Evolutionary conservation across 192 early-diverging fungal species (phyloP), one percentile per base, ranked within the genome.

Genomic region (Coemansia sp.): DNA sequence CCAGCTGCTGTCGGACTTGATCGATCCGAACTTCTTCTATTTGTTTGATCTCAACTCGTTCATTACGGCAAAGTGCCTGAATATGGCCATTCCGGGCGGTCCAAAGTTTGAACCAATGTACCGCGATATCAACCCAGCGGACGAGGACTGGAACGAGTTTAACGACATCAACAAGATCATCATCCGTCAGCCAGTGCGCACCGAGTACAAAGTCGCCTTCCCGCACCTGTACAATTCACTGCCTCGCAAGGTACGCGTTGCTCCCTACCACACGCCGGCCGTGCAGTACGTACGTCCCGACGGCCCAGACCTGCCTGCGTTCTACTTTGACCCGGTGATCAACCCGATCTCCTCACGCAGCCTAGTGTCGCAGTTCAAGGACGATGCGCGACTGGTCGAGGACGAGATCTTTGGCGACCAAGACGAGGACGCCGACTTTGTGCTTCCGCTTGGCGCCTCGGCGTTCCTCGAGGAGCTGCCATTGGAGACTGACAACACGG

Each of bases 111-210:
- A 99, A 83, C 96, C 98, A 8, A 85, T 99, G 37, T 94, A 92
- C 80, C 90, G 93, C n/a, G 98, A 99, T 80, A 88, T 95, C 70
- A 94, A 99, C 73, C 89, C 94, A 1, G 92, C 89, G 1, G 98
- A 99, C 78, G 96, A 99, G 77, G 98, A 99, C 85, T 99, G 98
- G 98, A 99, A 98, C 82, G 98, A 99, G 78, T 99, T 99, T 84
- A 99, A 99, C 85, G 98, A 99, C 75, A 98, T 99, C 86, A 95
- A 96, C 91, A 99, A 99, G 84, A 95, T 99, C 68, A 99, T 99
- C 65, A 97, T 99, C 63, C 92, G 98, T 48, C 96, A 99, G 74
- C 96, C 95, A 23, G 92, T 99, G 64, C 91, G 98, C 55, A 97
- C 98, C 45, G 98, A 99, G 85, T 98, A 99, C 87, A 96, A 96